Percentiles rank a stretch among this genome's conserved stretches.
Evolutionary conservation across 192 early-diverging fungal genomes (phyloP).

Genomic region (Coemansia sp.): DNA sequence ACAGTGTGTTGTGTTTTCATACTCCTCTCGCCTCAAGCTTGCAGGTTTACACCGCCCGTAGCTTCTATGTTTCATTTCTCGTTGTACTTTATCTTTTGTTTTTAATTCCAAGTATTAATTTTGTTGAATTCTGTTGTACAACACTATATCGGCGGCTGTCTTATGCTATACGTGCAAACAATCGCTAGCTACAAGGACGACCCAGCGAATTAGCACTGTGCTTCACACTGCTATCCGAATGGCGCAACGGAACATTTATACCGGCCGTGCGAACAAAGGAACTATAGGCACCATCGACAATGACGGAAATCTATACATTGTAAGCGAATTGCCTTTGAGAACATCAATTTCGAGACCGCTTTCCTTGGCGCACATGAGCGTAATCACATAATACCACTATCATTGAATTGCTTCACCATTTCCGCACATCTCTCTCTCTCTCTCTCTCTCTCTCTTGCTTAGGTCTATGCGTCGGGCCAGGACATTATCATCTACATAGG

Average conservation of each 20-base stretch:
- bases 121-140: neutral
- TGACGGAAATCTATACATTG: slow-evolving; percentile 32
- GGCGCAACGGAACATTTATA: slow-evolving; percentile 39
- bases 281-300: slow-evolving; percentile 17
- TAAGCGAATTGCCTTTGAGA: slow-evolving; percentile 17
- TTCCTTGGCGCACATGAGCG: too few species aligned
- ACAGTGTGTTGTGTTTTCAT: neutral
- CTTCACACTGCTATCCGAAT: slow-evolving; percentile 15
- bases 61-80: neutral
- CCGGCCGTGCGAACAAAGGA: slow-evolving; percentile 47
- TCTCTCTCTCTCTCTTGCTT: neutral
- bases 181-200: neutral
- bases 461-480: slow-evolving; percentile 49
- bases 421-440: neutral
- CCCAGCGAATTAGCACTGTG: neutral
- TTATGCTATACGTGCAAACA: neutral
- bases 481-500: slow-evolving; percentile 36
- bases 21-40: neutral
- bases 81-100: neutral
- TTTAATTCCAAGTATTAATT: neutral
- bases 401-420: neutral
- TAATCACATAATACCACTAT: too few species aligned
- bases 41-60: neutral
- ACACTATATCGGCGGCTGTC: neutral
- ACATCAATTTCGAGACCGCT: neutral